Percentiles rank a stretch among this genome's conserved stretches.
Conservation (phyloP, 2,329 filamentous ascomycete genomes). For the Calycina herbarum region DNA sequence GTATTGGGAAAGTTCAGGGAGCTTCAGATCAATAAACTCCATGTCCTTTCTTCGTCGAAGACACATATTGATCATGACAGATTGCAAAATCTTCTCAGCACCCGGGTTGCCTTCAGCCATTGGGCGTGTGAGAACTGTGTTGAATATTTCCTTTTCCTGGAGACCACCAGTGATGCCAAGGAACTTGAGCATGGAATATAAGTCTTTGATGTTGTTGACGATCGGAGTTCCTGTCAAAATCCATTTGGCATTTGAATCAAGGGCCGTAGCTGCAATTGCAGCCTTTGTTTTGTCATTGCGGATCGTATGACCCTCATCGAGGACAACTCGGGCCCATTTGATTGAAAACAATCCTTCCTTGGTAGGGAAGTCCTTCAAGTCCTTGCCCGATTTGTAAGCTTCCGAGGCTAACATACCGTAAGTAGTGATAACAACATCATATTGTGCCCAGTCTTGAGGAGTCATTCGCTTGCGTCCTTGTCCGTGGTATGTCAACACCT, state of each 20-base stretch:
- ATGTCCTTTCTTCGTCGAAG: conserved; percentile 84
- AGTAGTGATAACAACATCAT: conserved; percentile 79
- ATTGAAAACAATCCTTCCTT: conserved; percentile 59
- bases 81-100: conserved; percentile 67
- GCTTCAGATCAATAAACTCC: conserved; percentile 78
- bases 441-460: conserved; percentile 57
- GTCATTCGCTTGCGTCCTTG: conserved; percentile 55
- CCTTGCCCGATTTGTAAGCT: conserved; percentile 50
- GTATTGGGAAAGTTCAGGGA: conserved; percentile 76
- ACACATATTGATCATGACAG: conserved; percentile 78
- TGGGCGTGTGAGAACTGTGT: conserved; percentile 67
- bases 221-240: conserved; percentile 80
- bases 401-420: conserved; percentile 76
- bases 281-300: conserved; percentile 75
- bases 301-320: conserved; percentile 83
- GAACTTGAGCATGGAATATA: conserved; percentile 79
- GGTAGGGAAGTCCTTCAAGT: conserved; percentile 42
- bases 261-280: conserved; percentile 64
- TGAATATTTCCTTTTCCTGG: conserved; percentile 72
- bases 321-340: conserved; percentile 75
- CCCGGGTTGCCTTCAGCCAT: conserved; percentile 57
- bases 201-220: conserved; percentile 77
- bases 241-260: conserved; percentile 75
- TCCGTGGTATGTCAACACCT: conserved; percentile 75
- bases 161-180: conserved; percentile 74